These are phyloP conservation scores for Pythium volutum DNA, from an alignment of 352 stramenopile species.

Conservation along the genomic window DNA sequence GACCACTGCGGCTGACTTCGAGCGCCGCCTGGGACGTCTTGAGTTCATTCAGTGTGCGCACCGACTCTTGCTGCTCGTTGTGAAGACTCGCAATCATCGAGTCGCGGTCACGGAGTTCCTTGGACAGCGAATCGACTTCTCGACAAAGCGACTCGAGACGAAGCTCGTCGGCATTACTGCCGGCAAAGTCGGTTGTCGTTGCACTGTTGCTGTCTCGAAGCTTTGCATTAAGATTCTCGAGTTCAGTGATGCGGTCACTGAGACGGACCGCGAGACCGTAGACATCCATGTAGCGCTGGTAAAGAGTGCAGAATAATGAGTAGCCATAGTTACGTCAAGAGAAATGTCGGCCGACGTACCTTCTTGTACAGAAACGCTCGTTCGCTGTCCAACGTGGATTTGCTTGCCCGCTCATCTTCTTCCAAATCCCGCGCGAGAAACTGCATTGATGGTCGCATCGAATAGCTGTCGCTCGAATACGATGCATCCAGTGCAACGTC, in stretches of 20 bases:
- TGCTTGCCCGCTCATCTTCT: conserved; percentile 55
- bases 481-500: conserved; percentile 23
- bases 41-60: conserved; percentile 40
- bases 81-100: conserved; percentile 54
- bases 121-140: conserved; percentile 50
- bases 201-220: conserved; percentile 15
- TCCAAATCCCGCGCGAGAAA: conserved; percentile 63
- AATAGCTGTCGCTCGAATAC: conserved; percentile 31
- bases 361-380: conserved; percentile 75
- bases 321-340: no score
- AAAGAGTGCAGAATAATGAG: not conserved
- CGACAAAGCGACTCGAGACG: conserved; percentile 55
- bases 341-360: conserved; percentile 31
- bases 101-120: conserved; percentile 56
- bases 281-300: conserved; percentile 63
- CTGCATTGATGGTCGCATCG: conserved; percentile 37
- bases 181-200: conserved; percentile 28
- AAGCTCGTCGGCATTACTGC: conserved; percentile 38
- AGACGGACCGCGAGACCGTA: conserved; percentile 57
- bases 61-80: conserved; percentile 44
- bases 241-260: conserved; percentile 37
- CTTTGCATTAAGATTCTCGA: conserved; percentile 31
- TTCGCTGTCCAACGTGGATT: conserved; percentile 56
- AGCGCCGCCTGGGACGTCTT: conserved; percentile 30
- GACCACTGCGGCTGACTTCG: conserved; percentile 7